Evolutionary conservation across 164 flowering plant species (phyloP).

Genomic region (Macadamia tetraphylla): DNA sequence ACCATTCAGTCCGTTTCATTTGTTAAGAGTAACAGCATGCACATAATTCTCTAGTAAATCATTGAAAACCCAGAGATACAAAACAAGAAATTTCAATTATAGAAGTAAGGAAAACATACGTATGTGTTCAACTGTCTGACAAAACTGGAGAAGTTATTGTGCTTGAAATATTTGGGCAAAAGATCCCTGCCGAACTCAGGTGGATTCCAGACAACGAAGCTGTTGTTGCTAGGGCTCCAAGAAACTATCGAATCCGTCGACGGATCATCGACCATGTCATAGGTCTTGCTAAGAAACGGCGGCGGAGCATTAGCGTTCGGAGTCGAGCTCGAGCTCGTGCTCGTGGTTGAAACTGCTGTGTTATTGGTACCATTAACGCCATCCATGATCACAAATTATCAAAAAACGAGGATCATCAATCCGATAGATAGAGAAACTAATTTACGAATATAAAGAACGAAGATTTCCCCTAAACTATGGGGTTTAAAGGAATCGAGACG

Average conservation of each 20-base stretch:
- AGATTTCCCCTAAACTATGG: not conserved
- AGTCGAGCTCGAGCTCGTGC: not conserved
- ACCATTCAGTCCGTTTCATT: no score
- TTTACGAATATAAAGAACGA: not conserved
- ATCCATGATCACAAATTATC: not conserved
- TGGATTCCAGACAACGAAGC: conserved; percentile 68
- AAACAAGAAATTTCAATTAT: no score
- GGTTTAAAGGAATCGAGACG: not conserved
- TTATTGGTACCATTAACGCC: not conserved
- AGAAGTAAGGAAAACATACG: conserved; percentile 21
- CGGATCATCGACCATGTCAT: conserved; percentile 68
- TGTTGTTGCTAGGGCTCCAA: conserved; percentile 48
- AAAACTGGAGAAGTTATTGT: conserved; percentile 67
- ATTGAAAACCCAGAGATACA: no score
- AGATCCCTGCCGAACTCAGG: conserved; percentile 56
- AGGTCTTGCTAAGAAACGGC: conserved; percentile 65
- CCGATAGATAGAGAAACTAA: not conserved
- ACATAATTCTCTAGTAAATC: no score
- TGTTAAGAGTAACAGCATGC: no score
- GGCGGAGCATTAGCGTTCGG: conserved; percentile 46
- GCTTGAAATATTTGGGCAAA: conserved; percentile 67
- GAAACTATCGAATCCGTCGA: conserved; percentile 53
- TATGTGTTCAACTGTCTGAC: conserved; percentile 68
- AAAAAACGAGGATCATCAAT: not conserved
- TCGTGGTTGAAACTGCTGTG: not conserved